Conservation (phyloP, 139 green algal genomes). For the Klebsormidium nitens region DNA sequence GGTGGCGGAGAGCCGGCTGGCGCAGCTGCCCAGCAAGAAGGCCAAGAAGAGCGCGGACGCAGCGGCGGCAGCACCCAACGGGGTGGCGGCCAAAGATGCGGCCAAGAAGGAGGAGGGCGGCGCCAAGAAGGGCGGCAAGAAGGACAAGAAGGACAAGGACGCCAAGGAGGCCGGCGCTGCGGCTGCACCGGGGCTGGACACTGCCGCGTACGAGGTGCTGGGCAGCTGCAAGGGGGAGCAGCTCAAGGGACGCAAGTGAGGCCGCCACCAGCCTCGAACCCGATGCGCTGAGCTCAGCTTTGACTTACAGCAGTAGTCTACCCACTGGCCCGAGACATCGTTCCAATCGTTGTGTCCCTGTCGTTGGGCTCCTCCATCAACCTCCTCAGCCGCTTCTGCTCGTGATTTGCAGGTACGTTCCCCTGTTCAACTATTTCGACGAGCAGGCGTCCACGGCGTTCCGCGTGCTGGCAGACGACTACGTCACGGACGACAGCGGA, state of each 20-base stretch:
- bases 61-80: background rate
- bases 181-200: constrained; percentile 16
- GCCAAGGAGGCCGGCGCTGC: background rate
- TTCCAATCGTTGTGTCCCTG: too few species aligned
- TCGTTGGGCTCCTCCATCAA: background rate
- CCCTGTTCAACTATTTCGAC: constrained; percentile 93
- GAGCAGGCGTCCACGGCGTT: constrained; percentile 59
- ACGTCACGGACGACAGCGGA: constrained; percentile 91
- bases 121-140: constrained; percentile 54
- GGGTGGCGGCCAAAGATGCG: constrained; percentile 3
- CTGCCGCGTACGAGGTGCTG: constrained; percentile 62
- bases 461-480: constrained; percentile 74
- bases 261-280: too few species aligned
- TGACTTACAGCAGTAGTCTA: too few species aligned
- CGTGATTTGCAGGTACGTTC: constrained; percentile 61
- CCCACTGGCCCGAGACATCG: too few species aligned
- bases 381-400: background rate
- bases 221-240: constrained; percentile 63
- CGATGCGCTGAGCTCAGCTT: too few species aligned
- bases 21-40: constrained; percentile 60
- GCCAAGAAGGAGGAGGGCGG: constrained; percentile 4
- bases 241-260: constrained; percentile 64
- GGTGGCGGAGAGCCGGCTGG: constrained; percentile 75
- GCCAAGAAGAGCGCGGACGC: constrained; percentile 18
- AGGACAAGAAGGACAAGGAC: constrained; percentile 31